phyloP scores from a whole-genome alignment of 768 basidiomycete genomes.

The Lentinula lateritia region DNA sequence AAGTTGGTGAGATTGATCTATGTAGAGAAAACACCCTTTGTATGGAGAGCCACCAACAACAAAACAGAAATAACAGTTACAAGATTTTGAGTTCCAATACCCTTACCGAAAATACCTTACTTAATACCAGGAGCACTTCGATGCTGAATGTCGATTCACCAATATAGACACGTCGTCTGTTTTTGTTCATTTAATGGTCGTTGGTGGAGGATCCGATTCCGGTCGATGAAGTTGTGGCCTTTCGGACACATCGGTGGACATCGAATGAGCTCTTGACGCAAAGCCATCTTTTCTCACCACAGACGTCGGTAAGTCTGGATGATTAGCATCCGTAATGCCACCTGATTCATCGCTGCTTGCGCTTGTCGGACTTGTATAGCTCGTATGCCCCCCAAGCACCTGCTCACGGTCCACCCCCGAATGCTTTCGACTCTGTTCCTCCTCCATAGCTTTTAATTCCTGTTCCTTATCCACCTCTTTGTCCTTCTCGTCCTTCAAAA shows the following conservation, averaged over 20 bases:
- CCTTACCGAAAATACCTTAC: background rate
- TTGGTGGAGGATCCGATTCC: slow-evolving; percentile 8
- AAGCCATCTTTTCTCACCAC: slow-evolving; percentile 4
- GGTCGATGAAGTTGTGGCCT: slow-evolving; percentile 8
- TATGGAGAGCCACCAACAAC: background rate
- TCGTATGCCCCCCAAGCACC: background rate
- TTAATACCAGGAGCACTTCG: no score
- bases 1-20: no score
- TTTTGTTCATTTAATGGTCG: background rate
- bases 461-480: slow-evolving; percentile 3
- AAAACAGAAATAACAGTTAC: background rate
- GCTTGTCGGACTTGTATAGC: background rate
- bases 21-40: background rate
- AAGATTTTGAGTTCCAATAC: background rate
- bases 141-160: background rate
- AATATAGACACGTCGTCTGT: background rate
- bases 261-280: slow-evolving; percentile 15
- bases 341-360: background rate
- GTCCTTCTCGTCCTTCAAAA: slow-evolving; percentile 21
- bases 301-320: background rate
- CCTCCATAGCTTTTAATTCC: slow-evolving; percentile 3
- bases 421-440: slow-evolving; percentile 7
- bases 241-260: slow-evolving; percentile 10
- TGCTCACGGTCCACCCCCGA: slow-evolving; percentile 6
- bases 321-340: background rate